Evolutionary conservation across 257 asterid genomes (phyloP).

Genomic region (Solanum etuberosum): DNA sequence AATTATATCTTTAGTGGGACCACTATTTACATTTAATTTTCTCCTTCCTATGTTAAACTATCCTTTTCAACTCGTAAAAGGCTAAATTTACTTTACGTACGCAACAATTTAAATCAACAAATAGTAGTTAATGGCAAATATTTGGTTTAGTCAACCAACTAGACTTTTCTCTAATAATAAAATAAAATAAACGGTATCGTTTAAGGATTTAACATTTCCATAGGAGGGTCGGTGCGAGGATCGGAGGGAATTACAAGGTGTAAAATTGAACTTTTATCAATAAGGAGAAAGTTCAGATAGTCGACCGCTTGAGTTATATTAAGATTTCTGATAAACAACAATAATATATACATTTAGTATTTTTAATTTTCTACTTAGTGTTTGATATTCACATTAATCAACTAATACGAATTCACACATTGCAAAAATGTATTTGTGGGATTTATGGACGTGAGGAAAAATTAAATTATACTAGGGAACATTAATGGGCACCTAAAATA

Average conservation of each 20-base stretch:
- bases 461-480: neutral
- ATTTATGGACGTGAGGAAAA: neutral
- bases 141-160: neutral
- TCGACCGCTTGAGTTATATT: neutral
- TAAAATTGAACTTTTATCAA: no score
- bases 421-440: neutral
- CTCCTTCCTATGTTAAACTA: neutral
- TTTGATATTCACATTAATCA: neutral
- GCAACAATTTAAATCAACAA: neutral
- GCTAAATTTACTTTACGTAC: neutral
- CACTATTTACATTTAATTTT: neutral
- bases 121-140: neutral
- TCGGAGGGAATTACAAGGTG: no score
- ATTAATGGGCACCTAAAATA: neutral
- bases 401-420: neutral
- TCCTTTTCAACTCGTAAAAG: neutral
- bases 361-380: neutral
- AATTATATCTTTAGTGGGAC: neutral
- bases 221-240: no score
- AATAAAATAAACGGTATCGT: neutral
- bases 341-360: neutral
- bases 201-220: neutral
- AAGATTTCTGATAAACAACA: neutral
- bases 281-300: neutral
- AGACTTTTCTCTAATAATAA: neutral